Evolutionary conservation across 2,329 filamentous ascomycete genomes (phyloP).

Genomic region (Aspergillus luchuensis): DNA sequence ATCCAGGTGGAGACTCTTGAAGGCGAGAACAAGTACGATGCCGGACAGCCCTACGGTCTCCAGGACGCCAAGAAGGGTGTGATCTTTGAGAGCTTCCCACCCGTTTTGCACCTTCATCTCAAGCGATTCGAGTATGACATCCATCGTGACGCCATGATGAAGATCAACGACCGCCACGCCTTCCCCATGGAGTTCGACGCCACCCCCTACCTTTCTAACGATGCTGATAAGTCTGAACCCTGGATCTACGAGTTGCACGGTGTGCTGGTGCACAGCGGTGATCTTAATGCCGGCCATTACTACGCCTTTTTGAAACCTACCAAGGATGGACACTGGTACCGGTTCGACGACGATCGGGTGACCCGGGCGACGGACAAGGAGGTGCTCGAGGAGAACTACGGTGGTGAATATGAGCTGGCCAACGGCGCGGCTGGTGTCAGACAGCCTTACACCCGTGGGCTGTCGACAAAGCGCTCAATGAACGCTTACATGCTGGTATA

Average conservation of each 20-base stretch:
- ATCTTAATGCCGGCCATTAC: conserved; percentile 96
- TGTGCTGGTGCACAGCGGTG: conserved; percentile 93
- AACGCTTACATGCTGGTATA: conserved; percentile 99
- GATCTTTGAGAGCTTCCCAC: conserved; percentile 93
- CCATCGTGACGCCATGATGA: conserved; percentile 96
- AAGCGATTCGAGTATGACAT: conserved; percentile 99
- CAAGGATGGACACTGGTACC: conserved; percentile 93
- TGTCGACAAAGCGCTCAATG: conserved; percentile 68
- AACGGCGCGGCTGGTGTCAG: conserved; percentile 61
- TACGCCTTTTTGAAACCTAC: conserved; percentile 95
- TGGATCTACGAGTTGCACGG: conserved; percentile 94
- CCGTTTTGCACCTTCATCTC: conserved; percentile 89
- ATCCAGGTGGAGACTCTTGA: conserved; percentile 95
- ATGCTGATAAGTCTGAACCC: conserved; percentile 82
- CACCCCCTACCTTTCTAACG: conserved; percentile 80
- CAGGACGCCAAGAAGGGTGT: conserved; percentile 98
- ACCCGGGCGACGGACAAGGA: conserved; percentile 91
- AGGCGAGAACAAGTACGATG: conserved; percentile 97
- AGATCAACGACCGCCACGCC: conserved; percentile 65
- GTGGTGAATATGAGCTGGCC: conserved; percentile 72
- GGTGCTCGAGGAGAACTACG: conserved; percentile 94
- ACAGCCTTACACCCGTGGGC: conserved; percentile 65
- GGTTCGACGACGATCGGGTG: conserved; percentile 95
- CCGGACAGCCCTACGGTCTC: conserved; percentile 82
- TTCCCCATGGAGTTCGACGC: conserved; percentile 60